A percentile compares a stretch with the other conserved stretches of the same genome.
Evolutionary conservation across 441 rosid species (phyloP).

Genomic region (Dalechampia spathulata): DNA sequence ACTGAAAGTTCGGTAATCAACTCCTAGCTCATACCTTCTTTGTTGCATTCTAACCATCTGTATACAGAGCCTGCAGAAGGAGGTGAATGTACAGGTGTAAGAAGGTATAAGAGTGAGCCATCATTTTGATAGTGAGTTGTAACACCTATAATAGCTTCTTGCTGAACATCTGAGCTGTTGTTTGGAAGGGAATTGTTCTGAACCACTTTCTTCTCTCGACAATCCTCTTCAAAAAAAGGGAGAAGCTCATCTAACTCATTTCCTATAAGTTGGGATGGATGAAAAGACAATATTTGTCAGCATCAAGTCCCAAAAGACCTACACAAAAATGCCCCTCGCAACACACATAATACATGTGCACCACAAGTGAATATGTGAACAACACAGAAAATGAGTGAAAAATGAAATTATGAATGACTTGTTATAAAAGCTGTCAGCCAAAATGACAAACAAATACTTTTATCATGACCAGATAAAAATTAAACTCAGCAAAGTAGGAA

Average conservation of each 20-base stretch:
- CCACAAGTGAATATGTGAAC: no score
- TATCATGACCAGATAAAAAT: no score
- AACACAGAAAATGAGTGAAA: not conserved
- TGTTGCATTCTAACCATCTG: constrained; percentile 41
- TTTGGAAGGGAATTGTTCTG: constrained; percentile 16
- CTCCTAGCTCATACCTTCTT: constrained; percentile 42
- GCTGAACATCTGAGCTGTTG: constrained; percentile 18
- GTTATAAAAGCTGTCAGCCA: no score
- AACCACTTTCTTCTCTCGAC: constrained; percentile 23
- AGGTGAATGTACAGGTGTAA: constrained; percentile 65
- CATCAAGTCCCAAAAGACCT: constrained; percentile 12
- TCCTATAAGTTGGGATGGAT: constrained; percentile 22
- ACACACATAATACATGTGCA: no score
- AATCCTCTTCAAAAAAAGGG: constrained; percentile 35
- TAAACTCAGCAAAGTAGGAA: no score
- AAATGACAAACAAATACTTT: no score
- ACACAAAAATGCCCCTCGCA: not conserved
- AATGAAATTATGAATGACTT: no score
- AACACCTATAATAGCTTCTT: constrained; percentile 44
- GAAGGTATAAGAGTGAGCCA: constrained; percentile 61
- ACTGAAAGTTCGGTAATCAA: constrained; percentile 13
- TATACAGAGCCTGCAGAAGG: constrained; percentile 57
- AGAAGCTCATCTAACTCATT: constrained; percentile 32
- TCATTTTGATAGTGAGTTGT: constrained; percentile 71
- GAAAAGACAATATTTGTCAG: constrained; percentile 17